Evolutionary conservation across 345 rosid species (phyloP).

Genomic region (Chamaenerion angustifolium): DNA sequence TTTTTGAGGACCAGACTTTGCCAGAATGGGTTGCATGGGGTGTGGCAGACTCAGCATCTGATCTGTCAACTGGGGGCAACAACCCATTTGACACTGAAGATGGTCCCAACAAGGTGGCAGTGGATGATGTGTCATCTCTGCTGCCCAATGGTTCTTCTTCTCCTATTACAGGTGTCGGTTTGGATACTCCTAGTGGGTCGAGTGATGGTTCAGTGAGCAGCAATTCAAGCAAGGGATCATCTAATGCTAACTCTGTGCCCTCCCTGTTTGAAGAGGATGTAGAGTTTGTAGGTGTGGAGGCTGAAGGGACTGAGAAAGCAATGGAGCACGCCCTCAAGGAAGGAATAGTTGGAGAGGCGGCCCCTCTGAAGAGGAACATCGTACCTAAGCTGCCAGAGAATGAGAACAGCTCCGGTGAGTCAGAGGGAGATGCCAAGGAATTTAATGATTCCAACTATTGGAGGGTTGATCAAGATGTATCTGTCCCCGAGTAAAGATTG

Average conservation of each 20-base stretch:
- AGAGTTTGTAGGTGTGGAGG: slow-evolving; percentile 85
- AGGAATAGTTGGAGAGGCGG: slow-evolving; percentile 94
- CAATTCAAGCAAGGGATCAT: slow-evolving; percentile 23
- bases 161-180: slow-evolving; percentile 14
- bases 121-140: slow-evolving; percentile 22
- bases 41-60: slow-evolving; percentile 22
- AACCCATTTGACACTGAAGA: slow-evolving; percentile 59
- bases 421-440: slow-evolving; percentile 51
- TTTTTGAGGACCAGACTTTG: slow-evolving; percentile 38
- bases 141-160: slow-evolving; percentile 46
- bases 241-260: slow-evolving; percentile 15
- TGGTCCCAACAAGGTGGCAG: slow-evolving; percentile 18
- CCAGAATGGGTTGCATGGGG: slow-evolving; percentile 94
- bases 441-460: slow-evolving; percentile 88
- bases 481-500: slow-evolving; percentile 50
- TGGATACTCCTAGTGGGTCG: slow-evolving; percentile 6
- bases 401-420: slow-evolving; percentile 32
- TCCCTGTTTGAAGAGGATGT: slow-evolving; percentile 93
- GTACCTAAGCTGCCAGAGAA: slow-evolving; percentile 35
- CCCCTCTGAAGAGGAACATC: slow-evolving; percentile 56
- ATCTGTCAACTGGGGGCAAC: slow-evolving; percentile 37
- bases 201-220: slow-evolving; percentile 30
- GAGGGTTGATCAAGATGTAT: slow-evolving; percentile 87
- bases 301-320: slow-evolving; percentile 85
- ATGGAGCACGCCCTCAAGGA: slow-evolving; percentile 90